Percentiles rank a stretch among this genome's conserved stretches.
Evolutionary conservation across 192 early-diverging fungal species (phyloP).

Genomic region (Spizellomyces punctatus): DNA sequence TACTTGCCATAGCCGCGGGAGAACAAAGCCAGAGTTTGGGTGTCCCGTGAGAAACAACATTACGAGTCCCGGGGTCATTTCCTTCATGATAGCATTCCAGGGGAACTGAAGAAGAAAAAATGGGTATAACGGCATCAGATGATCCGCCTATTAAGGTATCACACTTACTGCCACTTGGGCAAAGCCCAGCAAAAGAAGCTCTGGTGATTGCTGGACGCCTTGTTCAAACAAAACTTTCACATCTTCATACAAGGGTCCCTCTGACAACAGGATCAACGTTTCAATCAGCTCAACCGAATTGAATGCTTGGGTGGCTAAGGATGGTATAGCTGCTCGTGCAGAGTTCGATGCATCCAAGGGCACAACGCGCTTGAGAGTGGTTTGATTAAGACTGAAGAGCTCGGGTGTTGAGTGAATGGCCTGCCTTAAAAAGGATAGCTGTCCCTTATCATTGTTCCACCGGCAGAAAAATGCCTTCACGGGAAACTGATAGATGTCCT

Average conservation of each 20-base stretch:
- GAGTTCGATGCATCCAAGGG: constrained; percentile 57
- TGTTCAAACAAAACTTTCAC: constrained; percentile 66
- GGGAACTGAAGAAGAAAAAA: constrained; percentile 30
- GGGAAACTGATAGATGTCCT: constrained; percentile 70
- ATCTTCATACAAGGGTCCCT: constrained; percentile 57
- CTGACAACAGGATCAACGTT: constrained; percentile 57
- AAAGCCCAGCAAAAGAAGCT: constrained; percentile 73
- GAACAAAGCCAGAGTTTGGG: constrained; percentile 63
- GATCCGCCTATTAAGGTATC: constrained; percentile 3
- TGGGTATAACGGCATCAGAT: background rate
- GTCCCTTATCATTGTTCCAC: constrained; percentile 73
- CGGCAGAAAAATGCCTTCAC: constrained; percentile 67
- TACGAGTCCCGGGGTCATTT: constrained; percentile 63
- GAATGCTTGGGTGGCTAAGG: constrained; percentile 57
- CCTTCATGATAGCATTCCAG: constrained; percentile 52
- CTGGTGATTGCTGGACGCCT: constrained; percentile 66
- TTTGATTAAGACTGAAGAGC: constrained; percentile 59
- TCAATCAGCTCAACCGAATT: constrained; percentile 78
- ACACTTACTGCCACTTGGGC: constrained; percentile 61
- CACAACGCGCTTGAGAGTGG: constrained; percentile 52
- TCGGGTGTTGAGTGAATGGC: constrained; percentile 60
- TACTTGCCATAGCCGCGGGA: constrained; percentile 73
- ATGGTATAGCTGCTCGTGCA: constrained; percentile 42
- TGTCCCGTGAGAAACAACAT: constrained; percentile 68
- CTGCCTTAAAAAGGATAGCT: constrained; percentile 70